phyloP scores from a whole-genome alignment of 1,284 basidiomycete genomes.

The Gymnopus androsaceus region DNA sequence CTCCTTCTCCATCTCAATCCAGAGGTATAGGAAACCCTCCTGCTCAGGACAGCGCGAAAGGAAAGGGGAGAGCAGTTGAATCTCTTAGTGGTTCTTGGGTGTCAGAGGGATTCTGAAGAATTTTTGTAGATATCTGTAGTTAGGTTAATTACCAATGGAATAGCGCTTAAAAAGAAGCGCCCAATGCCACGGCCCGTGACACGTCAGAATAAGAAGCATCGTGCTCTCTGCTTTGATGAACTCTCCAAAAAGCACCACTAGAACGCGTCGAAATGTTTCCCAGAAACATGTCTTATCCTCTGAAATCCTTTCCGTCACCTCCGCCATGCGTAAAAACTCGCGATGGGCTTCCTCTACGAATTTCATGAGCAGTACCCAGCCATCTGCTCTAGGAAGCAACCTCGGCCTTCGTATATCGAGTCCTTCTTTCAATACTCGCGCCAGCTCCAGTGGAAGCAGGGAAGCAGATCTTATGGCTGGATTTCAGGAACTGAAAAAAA shows the following conservation, averaged over 20 bases:
- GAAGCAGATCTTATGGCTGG: conserved; percentile 87
- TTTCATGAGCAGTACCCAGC: conserved; percentile 53
- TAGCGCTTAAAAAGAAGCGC: too few species aligned
- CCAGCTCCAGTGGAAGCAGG: conserved; percentile 49
- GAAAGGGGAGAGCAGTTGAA: too few species aligned
- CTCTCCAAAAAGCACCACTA: conserved; percentile 3
- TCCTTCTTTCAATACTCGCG: conserved; percentile 40
- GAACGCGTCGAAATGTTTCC: conserved; percentile 43
- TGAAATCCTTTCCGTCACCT: conserved; percentile 91
- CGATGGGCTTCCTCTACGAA: conserved; percentile 81
- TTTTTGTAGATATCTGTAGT: too few species aligned
- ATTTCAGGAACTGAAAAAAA: conserved; percentile 85
- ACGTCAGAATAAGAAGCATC: not conserved
- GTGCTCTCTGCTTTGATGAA: conserved; percentile 8
- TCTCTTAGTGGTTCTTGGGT: too few species aligned
- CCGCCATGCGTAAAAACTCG: conserved; percentile 96
- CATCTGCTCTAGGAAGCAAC: conserved; percentile 69
- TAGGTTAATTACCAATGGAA: too few species aligned
- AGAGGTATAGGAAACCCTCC: not conserved
- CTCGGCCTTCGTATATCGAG: conserved; percentile 69
- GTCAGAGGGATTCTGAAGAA: too few species aligned
- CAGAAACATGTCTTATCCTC: conserved; percentile 80
- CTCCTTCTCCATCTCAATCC: not conserved
- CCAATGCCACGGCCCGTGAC: not conserved
- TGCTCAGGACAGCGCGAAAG: too few species aligned